Base-by-base conservation (phyloP, 2,329 filamentous ascomycete species). In the Aureobasidium sp. region DNA sequence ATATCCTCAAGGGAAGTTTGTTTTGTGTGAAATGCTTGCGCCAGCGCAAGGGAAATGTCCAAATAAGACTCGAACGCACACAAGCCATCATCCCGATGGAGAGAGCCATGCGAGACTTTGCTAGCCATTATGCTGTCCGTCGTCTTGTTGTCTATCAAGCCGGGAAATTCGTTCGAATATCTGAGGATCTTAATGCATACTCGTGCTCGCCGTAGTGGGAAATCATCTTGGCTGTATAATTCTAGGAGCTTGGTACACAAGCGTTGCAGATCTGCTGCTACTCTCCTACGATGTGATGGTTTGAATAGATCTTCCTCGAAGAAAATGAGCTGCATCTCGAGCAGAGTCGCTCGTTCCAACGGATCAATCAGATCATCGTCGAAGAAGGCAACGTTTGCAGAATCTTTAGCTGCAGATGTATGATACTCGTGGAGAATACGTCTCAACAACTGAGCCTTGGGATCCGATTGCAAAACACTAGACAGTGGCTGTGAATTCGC, bases 301-400 rank as follows among this genome's bases (percentile, higher is more conserved):
- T 49, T 54, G 60, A 47, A 39, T 33, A 54, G 9, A 19, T 62
- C 39, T 33, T 57, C 59, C 33, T 62, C 60, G n/a, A 62, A 57
- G 50, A 62, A 48, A 15, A 31, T 24, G 3, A 80, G 66, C 62
- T 79, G 78, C 64, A 70, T 75, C 64, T 80, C 78, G 11, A 80
- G 65, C 2, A 80, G 39, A 5, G 70, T 64, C 11, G 73, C 76
- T 64, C 75, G 67, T 33, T 72, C 68, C 5, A 65, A 65, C 14
- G 64, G 27, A 1, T 67, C 54, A 27, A 77, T 63, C 3, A 66
- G 62, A 9, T 63, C 54, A 35, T 75, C 67, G 60, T 79, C 75
- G 48, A 74, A 73, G 44, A 48, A 53, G 29, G 35, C 31, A 7
- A 40, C 17, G 19, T 19, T 31, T 29, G 17, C 48, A 24, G 14